phyloP scores from a whole-genome alignment of 2,329 filamentous ascomycete species.

The Diplodia scrobiculata region DNA sequence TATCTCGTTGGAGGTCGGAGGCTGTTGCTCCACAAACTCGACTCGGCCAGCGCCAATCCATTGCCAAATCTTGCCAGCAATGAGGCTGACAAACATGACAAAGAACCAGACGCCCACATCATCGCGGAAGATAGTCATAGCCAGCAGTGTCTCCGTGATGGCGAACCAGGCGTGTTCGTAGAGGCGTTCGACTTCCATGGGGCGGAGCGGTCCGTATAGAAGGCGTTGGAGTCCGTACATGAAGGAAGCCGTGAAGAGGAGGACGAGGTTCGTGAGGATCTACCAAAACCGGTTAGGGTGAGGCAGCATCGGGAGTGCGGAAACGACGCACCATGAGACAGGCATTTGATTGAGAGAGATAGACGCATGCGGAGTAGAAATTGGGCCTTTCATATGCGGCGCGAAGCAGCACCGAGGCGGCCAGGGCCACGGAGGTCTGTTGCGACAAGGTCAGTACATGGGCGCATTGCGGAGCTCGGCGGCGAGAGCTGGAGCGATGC shows the following conservation, averaged over 20 bases:
- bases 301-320: conserved; percentile 22
- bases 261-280: conserved; percentile 88
- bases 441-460: conserved; percentile 8
- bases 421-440: conserved; percentile 70
- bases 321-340: conserved; percentile 74
- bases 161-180: conserved; percentile 99
- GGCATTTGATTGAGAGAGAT: conserved; percentile 93
- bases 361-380: conserved; percentile 97
- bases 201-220: conserved; percentile 85
- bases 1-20: conserved; percentile 74
- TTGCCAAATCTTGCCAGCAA: conserved; percentile 95
- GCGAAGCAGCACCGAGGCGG: conserved; percentile 79
- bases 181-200: conserved; percentile 93
- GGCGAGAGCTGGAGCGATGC: background rate
- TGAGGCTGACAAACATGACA: conserved; percentile 89
- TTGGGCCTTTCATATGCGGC: conserved; percentile 94
- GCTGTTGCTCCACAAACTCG: conserved; percentile 92
- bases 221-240: conserved; percentile 86
- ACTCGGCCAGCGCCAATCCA: conserved; percentile 97
- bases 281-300: conserved; percentile 43
- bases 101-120: conserved; percentile 94
- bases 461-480: conserved; percentile 7
- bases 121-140: conserved; percentile 97
- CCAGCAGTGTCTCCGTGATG: conserved; percentile 91
- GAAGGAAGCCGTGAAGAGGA: conserved; percentile 76